Evolutionary conservation across 495 filamentous ascomycete species (phyloP).

Genomic region (Saxispiralis lemnorum): DNA sequence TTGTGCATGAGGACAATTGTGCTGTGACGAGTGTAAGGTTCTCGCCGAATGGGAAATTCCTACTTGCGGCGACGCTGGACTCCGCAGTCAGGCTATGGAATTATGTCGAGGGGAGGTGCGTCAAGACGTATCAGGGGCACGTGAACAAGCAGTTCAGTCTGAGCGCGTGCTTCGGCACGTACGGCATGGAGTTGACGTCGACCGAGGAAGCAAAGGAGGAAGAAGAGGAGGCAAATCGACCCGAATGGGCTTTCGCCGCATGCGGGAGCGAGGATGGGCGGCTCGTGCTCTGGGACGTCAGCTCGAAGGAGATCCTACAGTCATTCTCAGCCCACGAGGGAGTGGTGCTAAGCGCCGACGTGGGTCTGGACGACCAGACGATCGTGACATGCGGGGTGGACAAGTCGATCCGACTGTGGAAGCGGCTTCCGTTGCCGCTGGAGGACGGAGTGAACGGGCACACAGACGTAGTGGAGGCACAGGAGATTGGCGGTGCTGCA

Average conservation of each 20-base stretch:
- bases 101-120: constrained; percentile 69
- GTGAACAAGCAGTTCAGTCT: constrained; percentile 68
- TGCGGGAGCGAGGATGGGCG: constrained; percentile 76
- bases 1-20: constrained; percentile 92
- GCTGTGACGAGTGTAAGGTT: constrained; percentile 82
- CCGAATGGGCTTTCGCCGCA: constrained; percentile 43
- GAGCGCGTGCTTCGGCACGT: constrained; percentile 58
- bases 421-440: constrained; percentile 1
- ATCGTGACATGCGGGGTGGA: constrained; percentile 29
- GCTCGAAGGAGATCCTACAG: constrained; percentile 66
- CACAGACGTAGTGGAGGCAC: neutral
- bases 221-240: constrained; percentile 4
- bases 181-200: constrained; percentile 25
- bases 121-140: constrained; percentile 96
- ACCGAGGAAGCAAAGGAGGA: constrained; percentile 2
- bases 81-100: constrained; percentile 82
- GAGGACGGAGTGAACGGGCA: neutral
- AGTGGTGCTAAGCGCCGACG: constrained; percentile 72
- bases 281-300: constrained; percentile 78
- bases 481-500: neutral
- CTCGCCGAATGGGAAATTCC: constrained; percentile 79
- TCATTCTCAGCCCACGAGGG: constrained; percentile 50
- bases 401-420: constrained; percentile 16
- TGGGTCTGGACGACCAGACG: constrained; percentile 28
- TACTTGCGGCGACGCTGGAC: constrained; percentile 83